Base-by-base conservation (phyloP, 352 stramenopile species). In the Globisporangium sylvaticum region DNA sequence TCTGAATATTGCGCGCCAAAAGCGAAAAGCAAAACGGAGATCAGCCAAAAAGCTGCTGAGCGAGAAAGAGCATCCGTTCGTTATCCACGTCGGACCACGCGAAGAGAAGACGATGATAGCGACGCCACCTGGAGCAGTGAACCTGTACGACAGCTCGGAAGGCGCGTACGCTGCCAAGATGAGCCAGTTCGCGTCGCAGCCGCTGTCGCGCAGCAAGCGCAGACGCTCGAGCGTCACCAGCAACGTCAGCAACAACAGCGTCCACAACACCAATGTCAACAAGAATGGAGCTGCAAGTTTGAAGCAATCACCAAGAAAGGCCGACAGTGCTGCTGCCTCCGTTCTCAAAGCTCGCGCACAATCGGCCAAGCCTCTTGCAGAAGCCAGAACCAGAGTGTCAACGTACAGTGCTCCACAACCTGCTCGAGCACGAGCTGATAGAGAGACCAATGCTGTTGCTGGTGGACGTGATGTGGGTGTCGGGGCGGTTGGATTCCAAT, bases 401-500 rank as follows among this genome's bases (percentile, higher is more conserved):
- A 54, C 24, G 5, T 22, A 31, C 15, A 24, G 22, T 22, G 15
- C 58, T 20, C 25, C 34, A 20, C 24, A 14, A 39, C 7, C 34
- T 18, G 25, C 14, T 3, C 34, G 25, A 27, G 42, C 8, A 39
- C 31, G 39, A 37, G 22, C 34, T 32, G 22, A 34, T 9, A 32
- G 25, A 24, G 42, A 29, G 42, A n/a, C 39, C 22, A 31, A 2
- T 42, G 9, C 10, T 1, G 27, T 7, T 24, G 24, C 3, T 15
- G 3, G 10, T 20, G 6, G 37, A 55, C 5, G 22, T 39, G 31
- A 37, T 14, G 32, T 29, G 12, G 55, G 22, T 18, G 14, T 54
- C 18, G 56, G 39, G 18, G 34, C 55, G 0, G 67, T 84, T n/a
- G 59, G 31, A 0, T 89, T 84, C 56, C 77, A 75, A 31, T 73